Percentiles rank a stretch among this genome's conserved stretches.
These are phyloP conservation scores for Fragaria iinumae DNA, from an alignment of 306 rosid genomes.

Conservation along the genomic window DNA sequence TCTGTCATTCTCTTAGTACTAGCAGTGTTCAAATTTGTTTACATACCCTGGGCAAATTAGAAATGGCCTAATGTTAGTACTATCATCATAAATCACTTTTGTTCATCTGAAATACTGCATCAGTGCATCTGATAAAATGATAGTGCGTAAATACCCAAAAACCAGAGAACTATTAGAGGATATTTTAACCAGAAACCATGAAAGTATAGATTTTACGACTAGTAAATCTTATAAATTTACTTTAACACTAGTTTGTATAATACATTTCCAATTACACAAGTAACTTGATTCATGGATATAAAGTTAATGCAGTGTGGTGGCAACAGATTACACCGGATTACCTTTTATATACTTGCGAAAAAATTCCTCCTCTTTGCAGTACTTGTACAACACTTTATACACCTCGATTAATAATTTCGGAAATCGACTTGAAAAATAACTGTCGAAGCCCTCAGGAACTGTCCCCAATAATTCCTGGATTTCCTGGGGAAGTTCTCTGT, in stretches of 20 bases:
- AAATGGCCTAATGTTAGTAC: too few relatives aligned
- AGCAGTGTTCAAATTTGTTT: neutral
- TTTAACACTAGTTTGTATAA: neutral
- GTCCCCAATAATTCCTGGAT: slow-evolving; percentile 48
- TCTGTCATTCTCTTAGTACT: neutral
- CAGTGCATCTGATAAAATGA: neutral
- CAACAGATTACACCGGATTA: slow-evolving; percentile 8
- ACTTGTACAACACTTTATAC: slow-evolving; percentile 43
- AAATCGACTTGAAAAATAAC: slow-evolving; percentile 62
- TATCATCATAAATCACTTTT: neutral
- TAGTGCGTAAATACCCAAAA: neutral
- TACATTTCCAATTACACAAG: slow-evolving; percentile 2
- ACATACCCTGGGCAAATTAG: too few relatives aligned
- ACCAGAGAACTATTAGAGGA: too few relatives aligned
- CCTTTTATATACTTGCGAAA: slow-evolving; percentile 48
- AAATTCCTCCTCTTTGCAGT: slow-evolving; percentile 53
- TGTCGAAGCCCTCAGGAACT: slow-evolving; percentile 58
- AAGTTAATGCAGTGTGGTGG: too few relatives aligned
- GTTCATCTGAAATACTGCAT: neutral
- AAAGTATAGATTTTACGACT: too few relatives aligned
- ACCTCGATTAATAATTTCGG: slow-evolving; percentile 68
- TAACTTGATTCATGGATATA: neutral
- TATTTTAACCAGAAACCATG: neutral
- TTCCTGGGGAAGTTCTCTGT: slow-evolving; percentile 39
- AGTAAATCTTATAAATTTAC: neutral